Base-by-base conservation (phyloP, 2,329 filamentous ascomycete species). In the Ceratocystis variospora region DNA sequence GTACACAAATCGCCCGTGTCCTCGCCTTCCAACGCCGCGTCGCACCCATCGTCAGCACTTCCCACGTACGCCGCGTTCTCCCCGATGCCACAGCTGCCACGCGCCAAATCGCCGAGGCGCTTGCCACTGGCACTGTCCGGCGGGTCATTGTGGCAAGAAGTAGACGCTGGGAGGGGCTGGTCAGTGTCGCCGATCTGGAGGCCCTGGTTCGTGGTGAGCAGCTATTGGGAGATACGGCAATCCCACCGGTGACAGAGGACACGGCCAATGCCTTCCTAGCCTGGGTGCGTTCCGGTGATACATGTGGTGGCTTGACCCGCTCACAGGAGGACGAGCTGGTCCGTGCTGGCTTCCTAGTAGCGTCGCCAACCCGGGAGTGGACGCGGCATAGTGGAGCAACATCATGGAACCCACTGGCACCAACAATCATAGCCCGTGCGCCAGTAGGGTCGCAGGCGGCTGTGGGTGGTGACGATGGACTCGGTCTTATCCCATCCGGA, bases 311-410 rank as follows among this genome's bases (percentile, higher is more conserved):
- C 53, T n/a, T 88, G 66, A 72, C 74, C 2, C 72, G 73, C 8
- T 71, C 71, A 3, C 80, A 87, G 71, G 75, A 81, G 25, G 80
- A 84, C 59, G 77, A 79, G 63, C 78, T 92, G 0, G 81, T 89
- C 67, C 77, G 80, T 55, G 80, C 82, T 0, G 88, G 89, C 1
- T 89, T 90, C 71, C 74, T 92, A 1, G 89, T 87, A 1, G 77
- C 75, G 71, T 74, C 73, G 31, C 4, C 66, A 3, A 41, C 48
- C 1, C 22, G 8, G 22, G 59, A 64, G 31, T 59, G 62, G 63
- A 22, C 25, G 28, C 55, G 31, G 41, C 65, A 59, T 7, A 33
- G 62, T 22, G 37, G 5, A 12, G 25, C 48, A 88, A 88, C 15
- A 85, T 85, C 2, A 71, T 87, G 1, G 86, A 79, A 5, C 87